Evolutionary conservation across 2,329 filamentous ascomycete genomes (phyloP).

Genomic region (Magnaporthiopsis poae): DNA sequence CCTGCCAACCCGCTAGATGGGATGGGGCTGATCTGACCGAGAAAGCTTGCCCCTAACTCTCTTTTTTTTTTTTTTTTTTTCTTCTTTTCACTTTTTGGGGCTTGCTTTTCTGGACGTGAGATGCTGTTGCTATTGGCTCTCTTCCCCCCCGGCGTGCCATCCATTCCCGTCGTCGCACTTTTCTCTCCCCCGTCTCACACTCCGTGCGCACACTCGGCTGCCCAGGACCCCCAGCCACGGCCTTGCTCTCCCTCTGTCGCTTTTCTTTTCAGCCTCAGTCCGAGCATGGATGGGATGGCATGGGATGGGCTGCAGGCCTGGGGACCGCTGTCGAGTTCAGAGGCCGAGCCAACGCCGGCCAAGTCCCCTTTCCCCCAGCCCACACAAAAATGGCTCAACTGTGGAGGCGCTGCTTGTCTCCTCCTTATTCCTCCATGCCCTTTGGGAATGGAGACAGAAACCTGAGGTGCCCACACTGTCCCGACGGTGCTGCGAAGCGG

Average conservation of each 20-base stretch:
- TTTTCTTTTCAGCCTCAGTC: not conserved
- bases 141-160: not conserved
- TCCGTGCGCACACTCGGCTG: too few relatives aligned
- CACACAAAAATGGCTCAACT: not conserved
- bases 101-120: too few relatives aligned
- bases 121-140: too few relatives aligned
- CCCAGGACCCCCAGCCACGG: too few relatives aligned
- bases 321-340: not conserved
- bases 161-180: not conserved
- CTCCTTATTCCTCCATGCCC: too few relatives aligned
- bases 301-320: not conserved
- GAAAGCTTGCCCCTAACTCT: not conserved
- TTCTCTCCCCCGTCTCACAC: not conserved
- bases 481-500: not conserved
- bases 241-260: not conserved
- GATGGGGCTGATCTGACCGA: not conserved
- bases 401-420: not conserved
- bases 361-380: not conserved
- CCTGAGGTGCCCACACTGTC: not conserved
- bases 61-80: not conserved
- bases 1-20: not conserved
- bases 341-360: not conserved
- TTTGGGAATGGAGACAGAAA: not conserved
- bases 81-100: too few relatives aligned
- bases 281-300: not conserved